These are phyloP conservation scores for Wickerhamomyces rabaulensis DNA, from an alignment of 805 yeast genomes.

Conservation along the genomic window DNA sequence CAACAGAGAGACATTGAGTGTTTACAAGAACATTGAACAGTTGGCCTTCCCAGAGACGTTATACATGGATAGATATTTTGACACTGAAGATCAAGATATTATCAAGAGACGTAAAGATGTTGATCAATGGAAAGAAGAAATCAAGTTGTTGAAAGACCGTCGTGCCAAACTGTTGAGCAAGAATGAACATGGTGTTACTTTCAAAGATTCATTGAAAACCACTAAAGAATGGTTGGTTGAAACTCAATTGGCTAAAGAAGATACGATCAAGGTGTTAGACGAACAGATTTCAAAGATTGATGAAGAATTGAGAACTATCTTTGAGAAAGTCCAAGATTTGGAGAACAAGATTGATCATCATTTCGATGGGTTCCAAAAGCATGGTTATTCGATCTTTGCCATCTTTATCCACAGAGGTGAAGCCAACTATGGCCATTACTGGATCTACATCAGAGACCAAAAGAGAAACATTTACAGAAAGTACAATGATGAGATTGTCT, in stretches of 20 bases:
- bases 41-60: constrained; percentile 73
- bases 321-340: constrained; percentile 37
- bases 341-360: constrained; percentile 49
- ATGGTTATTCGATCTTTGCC: constrained; percentile 83
- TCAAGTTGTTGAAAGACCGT: constrained; percentile 38
- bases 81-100: constrained; percentile 53
- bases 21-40: constrained; percentile 79
- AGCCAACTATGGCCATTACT: constrained; percentile 94
- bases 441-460: constrained; percentile 87
- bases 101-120: constrained; percentile 51
- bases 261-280: constrained; percentile 43
- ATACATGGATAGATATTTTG: constrained; percentile 84
- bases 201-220: constrained; percentile 47
- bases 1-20: constrained; percentile 65
- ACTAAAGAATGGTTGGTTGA: constrained; percentile 52
- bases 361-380: constrained; percentile 52
- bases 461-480: constrained; percentile 67
- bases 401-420: constrained; percentile 94
- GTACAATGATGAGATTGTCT: constrained; percentile 94
- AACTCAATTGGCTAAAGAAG: constrained; percentile 34
- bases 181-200: constrained; percentile 46
- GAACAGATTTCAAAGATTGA: constrained; percentile 43
- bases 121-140: constrained; percentile 51
- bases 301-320: constrained; percentile 37
- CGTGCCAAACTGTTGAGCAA: constrained; percentile 37